phyloP scores from a whole-genome alignment of 1,284 basidiomycete species.

The Trichosporon faecale region DNA sequence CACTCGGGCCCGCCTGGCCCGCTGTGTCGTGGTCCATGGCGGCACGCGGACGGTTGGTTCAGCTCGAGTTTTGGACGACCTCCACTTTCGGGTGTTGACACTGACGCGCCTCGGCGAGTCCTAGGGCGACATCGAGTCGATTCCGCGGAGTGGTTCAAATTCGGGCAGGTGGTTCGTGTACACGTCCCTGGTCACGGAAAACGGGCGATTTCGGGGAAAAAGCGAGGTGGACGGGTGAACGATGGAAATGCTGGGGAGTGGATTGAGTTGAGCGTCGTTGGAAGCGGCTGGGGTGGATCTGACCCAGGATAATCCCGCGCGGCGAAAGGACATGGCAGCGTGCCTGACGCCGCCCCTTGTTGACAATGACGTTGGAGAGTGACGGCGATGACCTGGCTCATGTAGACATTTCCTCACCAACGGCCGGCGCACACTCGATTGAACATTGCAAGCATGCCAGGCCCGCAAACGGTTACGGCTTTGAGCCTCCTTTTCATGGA shows the following conservation, averaged over 20 bases:
- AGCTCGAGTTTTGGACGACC: constrained; percentile 21
- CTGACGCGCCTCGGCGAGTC: background rate
- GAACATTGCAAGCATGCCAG: background rate
- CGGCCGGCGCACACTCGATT: no score
- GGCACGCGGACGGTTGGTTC: background rate
- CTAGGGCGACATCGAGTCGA: constrained; percentile 11
- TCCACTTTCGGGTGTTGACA: constrained; percentile 21
- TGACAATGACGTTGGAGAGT: constrained; percentile 2
- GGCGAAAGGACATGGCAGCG: constrained; percentile 9
- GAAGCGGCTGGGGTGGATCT: background rate
- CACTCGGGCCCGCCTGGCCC: background rate
- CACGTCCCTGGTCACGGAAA: background rate
- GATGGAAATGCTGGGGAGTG: constrained; percentile 15
- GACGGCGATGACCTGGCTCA: background rate
- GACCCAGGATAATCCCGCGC: constrained; percentile 1
- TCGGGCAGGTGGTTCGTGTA: background rate
- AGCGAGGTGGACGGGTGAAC: constrained; percentile 6
- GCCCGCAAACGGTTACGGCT: constrained; percentile 16
- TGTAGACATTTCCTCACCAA: background rate
- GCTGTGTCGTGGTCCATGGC: constrained; percentile 1
- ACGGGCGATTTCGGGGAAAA: background rate
- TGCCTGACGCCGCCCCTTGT: background rate
- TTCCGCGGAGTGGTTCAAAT: background rate
- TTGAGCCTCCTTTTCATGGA: constrained; percentile 26
- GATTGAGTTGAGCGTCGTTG: constrained; percentile 14